phyloP scores from a whole-genome alignment of 495 filamentous ascomycete species.

The Hyaloscypha hepaticicola region DNA sequence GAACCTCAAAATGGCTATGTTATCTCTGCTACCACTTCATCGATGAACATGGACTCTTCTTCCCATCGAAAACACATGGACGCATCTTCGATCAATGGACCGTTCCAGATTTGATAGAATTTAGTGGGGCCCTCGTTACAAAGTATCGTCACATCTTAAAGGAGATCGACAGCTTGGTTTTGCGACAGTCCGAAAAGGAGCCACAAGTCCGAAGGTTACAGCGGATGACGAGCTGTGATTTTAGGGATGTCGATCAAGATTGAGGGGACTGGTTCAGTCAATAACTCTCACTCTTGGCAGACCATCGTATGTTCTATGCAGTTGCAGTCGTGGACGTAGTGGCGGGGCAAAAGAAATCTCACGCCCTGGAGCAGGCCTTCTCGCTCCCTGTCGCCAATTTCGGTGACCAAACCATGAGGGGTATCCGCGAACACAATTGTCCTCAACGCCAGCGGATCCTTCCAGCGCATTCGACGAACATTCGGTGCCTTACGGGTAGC shows the following conservation, averaged over 20 bases:
- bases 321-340: no score
- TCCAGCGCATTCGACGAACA: no score
- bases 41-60: constrained; percentile 11
- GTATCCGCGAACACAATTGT: no score
- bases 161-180: constrained; percentile 1
- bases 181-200: constrained; percentile 9
- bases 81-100: constrained; percentile 22
- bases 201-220: constrained; percentile 12
- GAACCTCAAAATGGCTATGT: constrained; percentile 17
- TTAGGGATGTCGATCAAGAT: background rate
- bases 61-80: constrained; percentile 20
- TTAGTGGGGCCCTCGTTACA: background rate
- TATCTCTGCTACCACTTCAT: constrained; percentile 22
- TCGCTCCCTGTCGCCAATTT: no score
- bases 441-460: no score
- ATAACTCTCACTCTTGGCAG: no score
- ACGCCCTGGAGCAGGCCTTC: no score
- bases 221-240: constrained; percentile 18
- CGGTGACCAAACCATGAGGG: no score
- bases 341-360: no score
- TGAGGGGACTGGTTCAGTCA: no score
- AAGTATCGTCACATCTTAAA: constrained; percentile 13
- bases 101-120: constrained; percentile 16
- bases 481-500: no score
- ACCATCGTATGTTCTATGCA: no score